Percentiles rank a stretch among this genome's conserved stretches.
Conservation (phyloP, 371 early-diverging fungal species). For the Apophysomyces trapeziformis region DNA sequence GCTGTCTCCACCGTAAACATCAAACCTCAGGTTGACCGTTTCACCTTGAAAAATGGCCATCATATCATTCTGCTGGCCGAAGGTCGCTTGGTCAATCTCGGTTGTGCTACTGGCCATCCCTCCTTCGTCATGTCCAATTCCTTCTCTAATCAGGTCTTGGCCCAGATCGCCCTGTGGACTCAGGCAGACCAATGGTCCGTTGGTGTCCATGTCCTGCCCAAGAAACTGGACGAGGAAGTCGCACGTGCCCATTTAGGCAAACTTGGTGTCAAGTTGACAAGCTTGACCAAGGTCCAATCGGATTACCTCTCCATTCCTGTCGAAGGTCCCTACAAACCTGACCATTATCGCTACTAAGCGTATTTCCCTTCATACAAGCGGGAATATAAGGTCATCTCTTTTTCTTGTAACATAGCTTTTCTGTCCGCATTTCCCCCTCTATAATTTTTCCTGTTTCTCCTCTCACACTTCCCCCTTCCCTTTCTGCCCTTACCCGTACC, state of each 20-base stretch:
- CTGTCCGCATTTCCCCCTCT: background rate
- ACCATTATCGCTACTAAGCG: slow-evolving; percentile 86
- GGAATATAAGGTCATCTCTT: too few species aligned
- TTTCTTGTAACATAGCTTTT: too few species aligned
- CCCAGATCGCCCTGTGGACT: slow-evolving; percentile 99
- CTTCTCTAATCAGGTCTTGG: slow-evolving; percentile 98
- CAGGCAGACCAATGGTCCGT: slow-evolving; percentile 85
- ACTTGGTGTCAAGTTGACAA: slow-evolving; percentile 93
- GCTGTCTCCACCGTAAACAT: slow-evolving; percentile 88
- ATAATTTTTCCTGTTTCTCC: slow-evolving; percentile 14
- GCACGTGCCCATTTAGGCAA: slow-evolving; percentile 95
- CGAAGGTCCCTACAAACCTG: slow-evolving; percentile 97
- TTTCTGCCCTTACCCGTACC: background rate
- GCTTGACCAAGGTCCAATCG: slow-evolving; percentile 73
- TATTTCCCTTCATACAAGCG: background rate
- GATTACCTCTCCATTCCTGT: slow-evolving; percentile 87
- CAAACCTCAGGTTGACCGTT: slow-evolving; percentile 99
- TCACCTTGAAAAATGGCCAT: slow-evolving; percentile 89
- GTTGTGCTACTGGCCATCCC: slow-evolving; percentile 99
- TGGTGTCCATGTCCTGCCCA: slow-evolving; percentile 98
- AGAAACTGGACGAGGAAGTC: slow-evolving; percentile 99
- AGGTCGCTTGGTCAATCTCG: slow-evolving; percentile 99
- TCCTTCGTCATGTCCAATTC: slow-evolving; percentile 99
- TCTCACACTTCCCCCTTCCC: background rate
- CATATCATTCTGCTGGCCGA: slow-evolving; percentile 97